Percentiles rank a stretch among this genome's conserved stretches.
Conservation (phyloP, 768 basidiomycete genomes). For the Boletellus emodensis region DNA sequence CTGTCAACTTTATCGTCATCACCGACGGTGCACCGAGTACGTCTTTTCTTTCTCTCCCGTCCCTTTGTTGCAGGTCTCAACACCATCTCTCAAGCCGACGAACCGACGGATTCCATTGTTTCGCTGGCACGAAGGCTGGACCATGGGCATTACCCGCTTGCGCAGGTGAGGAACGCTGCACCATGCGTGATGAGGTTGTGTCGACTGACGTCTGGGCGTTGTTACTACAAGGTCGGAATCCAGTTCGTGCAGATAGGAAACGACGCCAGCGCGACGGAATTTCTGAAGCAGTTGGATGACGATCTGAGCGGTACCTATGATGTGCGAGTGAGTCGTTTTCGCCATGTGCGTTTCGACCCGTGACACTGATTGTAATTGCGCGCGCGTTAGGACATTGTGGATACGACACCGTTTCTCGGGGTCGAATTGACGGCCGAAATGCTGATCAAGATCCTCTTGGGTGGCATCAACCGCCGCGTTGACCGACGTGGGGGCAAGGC, state of each 20-base stretch:
- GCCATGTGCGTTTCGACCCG: background rate
- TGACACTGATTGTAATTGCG: background rate
- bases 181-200: no score
- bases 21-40: slow-evolving; percentile 62
- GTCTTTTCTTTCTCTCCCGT: slow-evolving; percentile 13
- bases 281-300: slow-evolving; percentile 54
- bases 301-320: slow-evolving; percentile 39
- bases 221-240: slow-evolving; percentile 48
- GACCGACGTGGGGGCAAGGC: slow-evolving; percentile 33
- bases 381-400: slow-evolving; percentile 59
- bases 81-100: slow-evolving; percentile 39
- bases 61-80: background rate
- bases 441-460: slow-evolving; percentile 60
- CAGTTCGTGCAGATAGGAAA: slow-evolving; percentile 74
- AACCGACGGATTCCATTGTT: slow-evolving; percentile 47
- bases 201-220: slow-evolving; percentile 2
- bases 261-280: slow-evolving; percentile 37
- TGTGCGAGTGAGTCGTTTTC: slow-evolving; percentile 38
- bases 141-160: slow-evolving; percentile 44
- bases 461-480: slow-evolving; percentile 59
- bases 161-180: slow-evolving; percentile 38
- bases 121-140: slow-evolving; percentile 49
- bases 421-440: slow-evolving; percentile 42
- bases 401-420: slow-evolving; percentile 55
- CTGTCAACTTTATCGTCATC: slow-evolving; percentile 55